Evolutionary conservation across 345 rosid species (phyloP), one percentile per base, ranked within the genome.

Genomic region (Citrus sinensis): DNA sequence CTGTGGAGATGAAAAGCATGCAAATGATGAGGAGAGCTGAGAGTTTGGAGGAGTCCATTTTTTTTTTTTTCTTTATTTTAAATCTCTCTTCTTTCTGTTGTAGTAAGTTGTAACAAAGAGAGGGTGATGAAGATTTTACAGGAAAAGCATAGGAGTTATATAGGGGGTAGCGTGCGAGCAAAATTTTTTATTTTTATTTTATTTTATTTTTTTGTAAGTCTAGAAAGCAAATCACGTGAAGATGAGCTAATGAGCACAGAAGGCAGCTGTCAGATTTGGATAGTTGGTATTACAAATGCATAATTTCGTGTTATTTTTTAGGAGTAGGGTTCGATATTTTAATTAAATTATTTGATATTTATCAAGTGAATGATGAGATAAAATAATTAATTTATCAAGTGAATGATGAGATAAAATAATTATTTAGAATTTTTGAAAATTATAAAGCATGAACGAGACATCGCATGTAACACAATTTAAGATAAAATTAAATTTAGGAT

Each of bases 201-300:
- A 3, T 30, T 30, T 37, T 1, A 0, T 42, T 11, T 11, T 1
- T 46, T 2, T 3, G 14, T 0, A 13, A 46, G 1, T 46, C 66
- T 61, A 77, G 37, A 64, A 78, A 86, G 84, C 85, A 82, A 56
- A 77, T 85, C 98, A 94, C 96, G 97, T 94, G 96, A 90, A 88
- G 77, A 78, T 78, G 85, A 83, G 85, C 82, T 78, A 70, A 78
- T 62, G 56, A 54, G 56, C 80, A 77, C 76, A 51, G 82, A 82
- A 72, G 88, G 83, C 84, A 88, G 80, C 83, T 84, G 92, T 91
- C 95, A 89, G 90, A 89, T 29, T 85, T 78, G 88, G 92, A 90
- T 83, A 88, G 98, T 87, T 90, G 98, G 91, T 95, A 81, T 72
- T 83, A 76, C 78, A 80, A 71, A 70, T 82, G 72, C 81, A 81